Percentiles rank a stretch among this genome's conserved stretches.
phyloP scores from a whole-genome alignment of 179 eudicot species.

The Actinidia arguta region DNA sequence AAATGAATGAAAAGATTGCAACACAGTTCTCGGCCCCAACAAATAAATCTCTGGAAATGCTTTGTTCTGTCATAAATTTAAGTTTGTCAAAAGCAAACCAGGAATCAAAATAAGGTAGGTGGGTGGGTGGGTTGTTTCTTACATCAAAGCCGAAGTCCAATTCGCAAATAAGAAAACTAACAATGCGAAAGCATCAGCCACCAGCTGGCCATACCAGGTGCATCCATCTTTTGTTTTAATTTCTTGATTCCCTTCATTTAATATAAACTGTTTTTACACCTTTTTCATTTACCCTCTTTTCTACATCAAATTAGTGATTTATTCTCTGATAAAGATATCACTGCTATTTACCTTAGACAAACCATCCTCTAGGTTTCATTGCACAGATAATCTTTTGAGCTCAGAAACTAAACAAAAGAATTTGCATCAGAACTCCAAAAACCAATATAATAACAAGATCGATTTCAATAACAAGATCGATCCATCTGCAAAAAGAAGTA shows the following conservation, averaged over 20 bases:
- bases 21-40: background rate
- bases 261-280: constrained; percentile 34
- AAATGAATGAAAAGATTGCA: background rate
- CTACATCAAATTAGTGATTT: constrained; percentile 33
- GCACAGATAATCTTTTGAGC: background rate
- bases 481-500: too few relatives aligned
- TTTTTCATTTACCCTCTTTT: constrained; percentile 21
- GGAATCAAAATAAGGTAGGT: background rate
- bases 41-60: background rate
- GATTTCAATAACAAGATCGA: too few relatives aligned
- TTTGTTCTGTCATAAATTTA: background rate
- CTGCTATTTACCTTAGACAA: background rate
- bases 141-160: constrained; percentile 19
- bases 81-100: background rate
- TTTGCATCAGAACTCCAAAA: background rate
- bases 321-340: background rate
- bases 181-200: constrained; percentile 32
- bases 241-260: constrained; percentile 47
- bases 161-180: constrained; percentile 9
- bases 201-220: constrained; percentile 21
- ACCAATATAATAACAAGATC: too few relatives aligned
- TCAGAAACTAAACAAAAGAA: background rate
- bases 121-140: background rate
- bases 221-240: constrained; percentile 44
- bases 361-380: background rate